Base-by-base conservation (phyloP, 805 yeast genomes). In the Ogataea chonburiensis region DNA sequence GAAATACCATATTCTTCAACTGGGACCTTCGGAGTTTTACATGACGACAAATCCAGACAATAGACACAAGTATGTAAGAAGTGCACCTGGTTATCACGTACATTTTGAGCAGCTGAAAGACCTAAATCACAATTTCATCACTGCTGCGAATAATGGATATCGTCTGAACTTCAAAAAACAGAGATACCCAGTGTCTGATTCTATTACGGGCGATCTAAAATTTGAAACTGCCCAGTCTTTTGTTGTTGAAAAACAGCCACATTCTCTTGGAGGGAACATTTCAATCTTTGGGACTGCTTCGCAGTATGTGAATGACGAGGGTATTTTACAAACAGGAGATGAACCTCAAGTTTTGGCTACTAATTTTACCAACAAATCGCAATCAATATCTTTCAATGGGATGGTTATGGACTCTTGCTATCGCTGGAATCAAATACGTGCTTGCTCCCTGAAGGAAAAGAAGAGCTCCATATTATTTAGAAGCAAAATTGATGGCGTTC, bases 21-120 rank as follows among this genome's bases (percentile, higher is more conserved):
- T 77, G 34, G 77, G 79, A 8, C 68, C 66, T 24, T 30, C 40
- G 21, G 79, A 74, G 46, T 59, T 78, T 30, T 80, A 79, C 51
- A 51, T 81, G 29, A 72, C 87, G 1, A 81, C 89, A 0, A 81
- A 78, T 47, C 88, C 88, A 0, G 79, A 77, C 15, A 57, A 66
- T 13, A 69, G 73, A 43, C 87, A 81, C 52, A 55, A 74, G 23
- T 72, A 70, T 45, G 73, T 82, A 36, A 62, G 83, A 20, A 66
- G 68, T 45, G 85, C 77, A 0, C 87, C 87, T 0, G 78, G 85
- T 3, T 78, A 74, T 49, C 75, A 70, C 46, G 74, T 80, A 11
- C 68, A 69, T 33, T 47, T 71, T 2, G 53, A 58, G 25, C 27
- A 58, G 2, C 48, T 48, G 3, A 36, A 30, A 24, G 30, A 12